Evolutionary conservation across 805 yeast species (phyloP).

Genomic region (Priceomyces carsonii): DNA sequence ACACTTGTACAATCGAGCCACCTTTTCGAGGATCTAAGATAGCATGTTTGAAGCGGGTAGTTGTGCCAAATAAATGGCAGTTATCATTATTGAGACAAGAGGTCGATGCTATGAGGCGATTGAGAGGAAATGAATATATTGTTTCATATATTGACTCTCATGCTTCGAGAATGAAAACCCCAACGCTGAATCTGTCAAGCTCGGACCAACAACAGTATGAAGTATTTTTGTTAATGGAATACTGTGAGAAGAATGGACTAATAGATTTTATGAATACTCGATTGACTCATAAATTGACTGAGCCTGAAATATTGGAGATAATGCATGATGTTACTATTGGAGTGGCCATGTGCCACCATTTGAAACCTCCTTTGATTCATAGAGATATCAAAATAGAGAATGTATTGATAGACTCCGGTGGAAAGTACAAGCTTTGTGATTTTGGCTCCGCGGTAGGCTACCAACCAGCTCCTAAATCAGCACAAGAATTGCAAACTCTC

Average conservation of each 20-base stretch:
- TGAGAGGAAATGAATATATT: conserved; percentile 74
- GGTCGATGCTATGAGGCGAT: conserved; percentile 94
- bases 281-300: conserved; percentile 63
- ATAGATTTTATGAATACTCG: conserved; percentile 81
- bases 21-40: conserved; percentile 50
- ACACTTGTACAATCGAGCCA: conserved; percentile 66
- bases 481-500: conserved; percentile 58
- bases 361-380: conserved; percentile 70
- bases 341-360: conserved; percentile 74
- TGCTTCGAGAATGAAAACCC: conserved; percentile 65
- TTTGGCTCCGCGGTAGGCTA: conserved; percentile 78
- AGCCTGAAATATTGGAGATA: conserved; percentile 65
- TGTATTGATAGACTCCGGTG: conserved; percentile 60
- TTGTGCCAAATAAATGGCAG: conserved; percentile 86
- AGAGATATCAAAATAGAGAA: conserved; percentile 84
- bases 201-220: conserved; percentile 58
- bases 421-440: conserved; percentile 72
- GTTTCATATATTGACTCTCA: conserved; percentile 95
- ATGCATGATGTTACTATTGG: conserved; percentile 73
- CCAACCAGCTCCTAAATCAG: conserved; percentile 59
- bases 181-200: conserved; percentile 8
- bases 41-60: conserved; percentile 93
- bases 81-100: conserved; percentile 85
- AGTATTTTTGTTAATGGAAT: conserved; percentile 79
- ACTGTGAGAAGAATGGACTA: conserved; percentile 71